phyloP scores from a whole-genome alignment of 495 filamentous ascomycete genomes.

The Xylona heveae region DNA sequence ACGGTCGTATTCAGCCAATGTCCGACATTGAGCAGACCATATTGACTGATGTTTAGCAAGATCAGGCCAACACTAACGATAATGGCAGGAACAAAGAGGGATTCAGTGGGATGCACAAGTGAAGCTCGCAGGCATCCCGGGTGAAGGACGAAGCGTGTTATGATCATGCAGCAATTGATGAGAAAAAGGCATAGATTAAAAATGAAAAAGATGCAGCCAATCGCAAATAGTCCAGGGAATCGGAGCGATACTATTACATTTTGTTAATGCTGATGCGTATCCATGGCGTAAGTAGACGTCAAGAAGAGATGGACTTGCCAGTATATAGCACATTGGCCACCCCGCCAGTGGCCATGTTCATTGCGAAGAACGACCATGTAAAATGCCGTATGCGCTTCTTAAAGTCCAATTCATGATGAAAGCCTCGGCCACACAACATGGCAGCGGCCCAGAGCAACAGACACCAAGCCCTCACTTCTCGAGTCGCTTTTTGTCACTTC shows the following conservation, averaged over 20 bases:
- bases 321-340: constrained; percentile 57
- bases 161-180: constrained; percentile 46
- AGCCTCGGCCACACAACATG: no score
- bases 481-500: no score
- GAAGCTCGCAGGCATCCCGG: constrained; percentile 52
- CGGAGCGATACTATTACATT: constrained; percentile 37
- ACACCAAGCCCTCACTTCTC: no score
- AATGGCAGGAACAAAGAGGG: constrained; percentile 54
- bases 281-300: not conserved
- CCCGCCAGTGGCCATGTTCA: constrained; percentile 56
- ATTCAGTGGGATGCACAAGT: constrained; percentile 59
- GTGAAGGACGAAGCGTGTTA: constrained; percentile 45
- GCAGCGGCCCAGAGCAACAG: no score
- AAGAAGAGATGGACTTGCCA: constrained; percentile 22
- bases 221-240: constrained; percentile 43
- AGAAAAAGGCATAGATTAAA: constrained; percentile 46
- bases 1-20: constrained; percentile 45
- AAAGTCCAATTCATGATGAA: no score
- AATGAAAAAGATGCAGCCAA: constrained; percentile 57
- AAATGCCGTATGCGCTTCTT: constrained; percentile 26
- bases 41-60: constrained; percentile 59
- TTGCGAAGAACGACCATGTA: constrained; percentile 52
- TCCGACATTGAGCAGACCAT: constrained; percentile 43
- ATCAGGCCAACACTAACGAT: constrained; percentile 57
- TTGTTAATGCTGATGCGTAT: not conserved